Conservation (phyloP, 495 filamentous ascomycete genomes). For the Hypoxylon lenormandii region DNA sequence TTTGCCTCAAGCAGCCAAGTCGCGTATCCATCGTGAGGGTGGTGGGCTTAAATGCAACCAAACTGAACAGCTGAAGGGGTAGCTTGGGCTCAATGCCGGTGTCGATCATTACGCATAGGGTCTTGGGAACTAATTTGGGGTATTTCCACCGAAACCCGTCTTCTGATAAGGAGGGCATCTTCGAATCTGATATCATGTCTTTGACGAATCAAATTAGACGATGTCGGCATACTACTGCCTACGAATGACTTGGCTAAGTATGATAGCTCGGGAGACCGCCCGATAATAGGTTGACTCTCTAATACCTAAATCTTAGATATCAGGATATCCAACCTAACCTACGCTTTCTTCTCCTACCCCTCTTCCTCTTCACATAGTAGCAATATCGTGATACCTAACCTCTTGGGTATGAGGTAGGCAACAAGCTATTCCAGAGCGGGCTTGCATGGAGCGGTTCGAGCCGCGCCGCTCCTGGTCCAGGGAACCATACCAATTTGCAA, state of each 20-base stretch:
- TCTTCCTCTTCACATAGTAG: neutral
- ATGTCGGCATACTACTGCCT: no score
- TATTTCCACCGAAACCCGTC: no score
- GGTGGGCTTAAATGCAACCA: neutral
- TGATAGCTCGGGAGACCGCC: no score
- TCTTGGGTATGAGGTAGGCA: neutral
- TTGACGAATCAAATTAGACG: no score
- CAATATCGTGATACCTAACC: neutral
- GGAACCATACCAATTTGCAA: neutral
- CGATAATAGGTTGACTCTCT: no score
- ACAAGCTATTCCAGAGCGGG: neutral
- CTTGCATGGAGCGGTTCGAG: slow-evolving; percentile 25
- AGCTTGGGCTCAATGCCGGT: neutral
- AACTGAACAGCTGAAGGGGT: neutral
- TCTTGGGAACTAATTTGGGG: neutral
- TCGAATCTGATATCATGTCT: no score
- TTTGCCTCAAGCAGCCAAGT: neutral
- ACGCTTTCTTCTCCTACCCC: no score
- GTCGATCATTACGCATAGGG: slow-evolving; percentile 1
- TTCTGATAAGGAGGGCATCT: no score
- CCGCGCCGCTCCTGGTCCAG: slow-evolving; percentile 14
- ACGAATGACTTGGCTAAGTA: no score
- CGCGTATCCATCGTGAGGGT: neutral
- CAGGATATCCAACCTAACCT: no score
- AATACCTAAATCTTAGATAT: no score